Conservation (phyloP, 2,329 filamentous ascomycete genomes). For the Rutstroemia sp. region DNA sequence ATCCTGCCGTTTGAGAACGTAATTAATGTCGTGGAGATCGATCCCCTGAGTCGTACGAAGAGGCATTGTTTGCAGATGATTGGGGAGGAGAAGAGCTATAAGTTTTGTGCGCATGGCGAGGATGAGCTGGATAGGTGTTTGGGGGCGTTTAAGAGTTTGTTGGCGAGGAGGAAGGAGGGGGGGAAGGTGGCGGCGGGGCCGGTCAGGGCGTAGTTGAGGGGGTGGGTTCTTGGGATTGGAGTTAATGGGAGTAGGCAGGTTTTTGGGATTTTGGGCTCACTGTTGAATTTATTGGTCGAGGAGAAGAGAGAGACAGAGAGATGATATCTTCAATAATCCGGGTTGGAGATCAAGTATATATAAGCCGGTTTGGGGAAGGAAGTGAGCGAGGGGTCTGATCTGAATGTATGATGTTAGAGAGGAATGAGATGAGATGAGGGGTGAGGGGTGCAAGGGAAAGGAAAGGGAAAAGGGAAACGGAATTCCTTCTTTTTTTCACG, state of each 20-base stretch:
- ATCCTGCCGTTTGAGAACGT: conserved; percentile 73
- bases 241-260: not conserved
- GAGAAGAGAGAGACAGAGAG: no score
- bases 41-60: conserved; percentile 79
- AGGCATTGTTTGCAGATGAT: conserved; percentile 86
- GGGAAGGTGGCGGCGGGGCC: not conserved
- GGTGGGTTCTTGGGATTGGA: not conserved
- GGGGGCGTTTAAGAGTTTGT: conserved; percentile 81
- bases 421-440: not conserved
- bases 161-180: conserved; percentile 59
- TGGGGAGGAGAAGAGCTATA: conserved; percentile 79
- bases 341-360: no score
- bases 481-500: not conserved
- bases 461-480: not conserved
- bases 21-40: conserved; percentile 87
- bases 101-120: conserved; percentile 72
- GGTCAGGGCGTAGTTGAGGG: not conserved
- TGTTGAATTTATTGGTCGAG: no score
- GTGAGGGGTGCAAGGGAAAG: not conserved
- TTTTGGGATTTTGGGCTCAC: not conserved
- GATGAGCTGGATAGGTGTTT: conserved; percentile 77
- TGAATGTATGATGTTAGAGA: not conserved
- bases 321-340: no score
- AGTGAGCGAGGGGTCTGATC: no score
- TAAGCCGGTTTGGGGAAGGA: no score